Base-by-base conservation (phyloP, 106 monocot species). In the Hemerocallis citrina region DNA sequence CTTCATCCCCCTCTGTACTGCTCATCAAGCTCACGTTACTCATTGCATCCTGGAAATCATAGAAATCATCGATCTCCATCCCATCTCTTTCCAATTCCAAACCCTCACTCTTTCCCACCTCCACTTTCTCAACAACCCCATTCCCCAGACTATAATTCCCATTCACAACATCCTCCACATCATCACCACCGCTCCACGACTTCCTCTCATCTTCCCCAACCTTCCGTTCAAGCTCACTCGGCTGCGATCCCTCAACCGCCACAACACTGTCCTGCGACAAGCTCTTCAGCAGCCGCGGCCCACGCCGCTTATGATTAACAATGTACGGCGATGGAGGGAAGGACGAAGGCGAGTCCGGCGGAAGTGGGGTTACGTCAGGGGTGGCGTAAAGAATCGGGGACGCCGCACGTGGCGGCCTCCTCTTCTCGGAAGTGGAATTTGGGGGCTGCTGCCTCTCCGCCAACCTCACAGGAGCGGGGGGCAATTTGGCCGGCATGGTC, bases 381-480 rank as follows among this genome's bases (percentile, higher is more conserved):
- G 83, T 88, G 41, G 79, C 50, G n/a, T 88, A 88, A 28, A 88
- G 82, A 3, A 74, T 73, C 0, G 87, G 82, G 10, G 77, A 80
- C 13, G 64, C 67, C 10, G 60, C 34, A 1, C 61, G 75, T 3
- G 32, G 34, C 17, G 61, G 61, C n/a, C 61, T 38, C 52, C 38
- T 58, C 62, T 45, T 56, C 36, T 34, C 59, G 4, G 49, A 34
- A 12, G 9, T 3, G 14, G 56, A 20, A 30, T 19, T 17, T 31
- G 40, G 32, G 19, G 23, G 34, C 5, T 32, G 71, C 24, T 35
- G 32, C 43, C 21, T 28, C 32, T 22, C n/a, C n/a, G n/a, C 62
- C 62, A 63, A 55, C 59, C 35, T 44, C 25, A 44, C 33, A 45
- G 42, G 67, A n/a, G 42, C 38, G 13, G 63, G 63, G 0, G 69